Evolutionary conservation across 192 early-diverging fungal genomes (phyloP), one percentile per base, ranked within the genome.

Genomic region (Geranomyces variabilis): DNA sequence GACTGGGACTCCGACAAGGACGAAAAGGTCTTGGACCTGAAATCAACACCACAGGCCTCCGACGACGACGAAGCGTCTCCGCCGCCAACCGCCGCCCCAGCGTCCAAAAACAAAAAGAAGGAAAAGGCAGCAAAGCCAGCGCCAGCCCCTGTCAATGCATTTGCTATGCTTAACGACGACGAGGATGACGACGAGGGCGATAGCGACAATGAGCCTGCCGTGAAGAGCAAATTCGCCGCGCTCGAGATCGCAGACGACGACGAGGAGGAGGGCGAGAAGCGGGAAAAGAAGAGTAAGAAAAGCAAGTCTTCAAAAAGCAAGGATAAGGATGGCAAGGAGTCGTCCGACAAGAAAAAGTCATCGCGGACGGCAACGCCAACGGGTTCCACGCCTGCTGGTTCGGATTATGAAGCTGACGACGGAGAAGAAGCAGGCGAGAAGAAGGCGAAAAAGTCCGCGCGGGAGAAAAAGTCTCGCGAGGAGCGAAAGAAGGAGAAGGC

Each of bases 401-500:
- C 56, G 17, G 69, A 47, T 24, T 41, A 70, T 1, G 69, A 70
- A 21, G 36, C 9, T 24, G 44, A 64, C 14, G 57, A 26, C n/a
- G 55, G 28, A 8, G 65, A 53, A 3, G 48, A 67, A 10, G 47
- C 14, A 8, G 9, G 34, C 28, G 66, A 49, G 47, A 49, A 12
- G 36, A 74, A 74, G 45, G n/a, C 15, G 26, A 74, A 56, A 57
- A 66, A 67, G 63, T 41, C 36, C 10, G 3, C 36, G 36, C 36
- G 36, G 36, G n/a, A 47, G 49, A 66, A 63, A 44, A 74, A 67
- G 63, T 51, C 49, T 14, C 48, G 72, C 3, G 72, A 74, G 72
- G 65, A 74, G 65, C 63, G 65, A 10, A 74, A 74, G 34, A 74
- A 74, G 72, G 72, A 74, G 41, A 74, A 74, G 30, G 72, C 63